A percentile compares a stretch with the other conserved stretches of the same genome.
These are phyloP conservation scores for Tylopilus cervinicoccineus DNA, from an alignment of 768 basidiomycete species.

Conservation along the genomic window DNA sequence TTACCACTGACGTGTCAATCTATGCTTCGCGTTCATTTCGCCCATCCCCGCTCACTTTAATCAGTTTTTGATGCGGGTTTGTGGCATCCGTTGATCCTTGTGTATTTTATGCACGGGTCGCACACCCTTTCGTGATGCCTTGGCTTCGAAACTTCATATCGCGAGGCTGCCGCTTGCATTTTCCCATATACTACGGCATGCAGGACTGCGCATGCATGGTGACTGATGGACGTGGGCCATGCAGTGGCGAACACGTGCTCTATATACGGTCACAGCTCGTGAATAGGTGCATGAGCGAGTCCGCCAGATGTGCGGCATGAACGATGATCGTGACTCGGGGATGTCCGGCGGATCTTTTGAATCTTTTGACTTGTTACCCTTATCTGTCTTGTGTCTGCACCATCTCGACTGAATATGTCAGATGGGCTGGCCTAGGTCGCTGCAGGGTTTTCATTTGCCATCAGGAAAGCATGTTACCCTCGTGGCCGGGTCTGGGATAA, in stretches of 20 bases:
- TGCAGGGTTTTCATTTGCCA: slow-evolving; percentile 15
- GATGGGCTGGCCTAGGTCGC: slow-evolving; percentile 4
- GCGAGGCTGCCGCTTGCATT: slow-evolving; percentile 15
- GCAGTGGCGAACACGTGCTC: slow-evolving; percentile 20
- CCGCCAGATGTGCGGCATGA: slow-evolving; percentile 12
- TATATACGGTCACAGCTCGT: slow-evolving; percentile 14
- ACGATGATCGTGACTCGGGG: slow-evolving; percentile 19
- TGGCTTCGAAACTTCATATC: slow-evolving; percentile 16
- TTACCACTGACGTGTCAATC: slow-evolving; percentile 4
- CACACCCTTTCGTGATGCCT: slow-evolving; percentile 10
- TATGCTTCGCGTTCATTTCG: slow-evolving; percentile 2
- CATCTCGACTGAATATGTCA: slow-evolving; percentile 11
- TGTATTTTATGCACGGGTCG: slow-evolving; percentile 2
- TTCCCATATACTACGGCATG: slow-evolving; percentile 27
- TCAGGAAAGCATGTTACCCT: slow-evolving; percentile 16
- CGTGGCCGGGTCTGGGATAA: slow-evolving; percentile 12
- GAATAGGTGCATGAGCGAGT: slow-evolving; percentile 14
- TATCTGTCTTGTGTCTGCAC: slow-evolving; percentile 20
- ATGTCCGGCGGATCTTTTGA: slow-evolving; percentile 21
- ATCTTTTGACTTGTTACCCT: slow-evolving; percentile 11
- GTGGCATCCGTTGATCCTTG: slow-evolving; percentile 6
- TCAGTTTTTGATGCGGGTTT: slow-evolving; percentile 15
- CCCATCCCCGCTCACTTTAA: slow-evolving; percentile 6
- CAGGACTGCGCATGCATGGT: slow-evolving; percentile 23
- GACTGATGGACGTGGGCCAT: slow-evolving; percentile 28